Conservation (phyloP, 1,284 basidiomycete genomes). For the Ceratorhiza oryzae-sativae region DNA sequence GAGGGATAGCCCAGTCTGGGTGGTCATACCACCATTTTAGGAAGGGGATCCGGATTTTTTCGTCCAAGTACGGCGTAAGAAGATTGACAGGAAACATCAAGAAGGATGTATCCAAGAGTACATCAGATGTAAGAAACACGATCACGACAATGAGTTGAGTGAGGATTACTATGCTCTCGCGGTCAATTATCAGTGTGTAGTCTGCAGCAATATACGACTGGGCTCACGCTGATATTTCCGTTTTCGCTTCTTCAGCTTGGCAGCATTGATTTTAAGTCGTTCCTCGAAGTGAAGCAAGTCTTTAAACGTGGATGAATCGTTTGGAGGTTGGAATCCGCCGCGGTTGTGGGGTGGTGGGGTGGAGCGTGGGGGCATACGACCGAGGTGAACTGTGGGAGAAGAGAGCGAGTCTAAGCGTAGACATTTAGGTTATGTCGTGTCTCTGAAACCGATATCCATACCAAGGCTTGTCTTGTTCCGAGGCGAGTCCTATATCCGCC, state of each 20-base stretch:
- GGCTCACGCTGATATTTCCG: slow-evolving; percentile 85
- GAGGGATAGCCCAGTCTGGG: not conserved
- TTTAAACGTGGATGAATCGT: slow-evolving; percentile 61
- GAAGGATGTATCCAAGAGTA: slow-evolving; percentile 71
- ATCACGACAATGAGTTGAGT: slow-evolving; percentile 72
- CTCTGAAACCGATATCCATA: not conserved
- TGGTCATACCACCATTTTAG: slow-evolving; percentile 45
- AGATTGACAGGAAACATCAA: slow-evolving; percentile 68
- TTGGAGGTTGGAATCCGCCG: slow-evolving; percentile 35
- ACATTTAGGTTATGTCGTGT: not conserved
- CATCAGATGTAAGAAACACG: slow-evolving; percentile 73
- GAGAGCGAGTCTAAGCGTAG: not conserved
- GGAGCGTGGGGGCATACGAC: slow-evolving; percentile 30
- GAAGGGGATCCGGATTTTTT: slow-evolving; percentile 45
- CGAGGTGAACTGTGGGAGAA: not conserved
- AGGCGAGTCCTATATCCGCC: slow-evolving; percentile 4
- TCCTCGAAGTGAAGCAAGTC: slow-evolving; percentile 96
- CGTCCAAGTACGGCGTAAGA: slow-evolving; percentile 53
- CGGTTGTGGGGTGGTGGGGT: slow-evolving; percentile 25
- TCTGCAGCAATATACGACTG: slow-evolving; percentile 2
- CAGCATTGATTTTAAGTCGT: slow-evolving; percentile 91
- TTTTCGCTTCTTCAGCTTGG: slow-evolving; percentile 80
- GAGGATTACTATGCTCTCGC: slow-evolving; percentile 69
- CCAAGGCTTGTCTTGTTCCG: not conserved
- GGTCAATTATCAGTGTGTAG: not conserved